Evolutionary conservation across 2,329 filamentous ascomycete genomes (phyloP), one percentile per base, ranked within the genome.

Genomic region (Clarireedia homoeocarpa): DNA sequence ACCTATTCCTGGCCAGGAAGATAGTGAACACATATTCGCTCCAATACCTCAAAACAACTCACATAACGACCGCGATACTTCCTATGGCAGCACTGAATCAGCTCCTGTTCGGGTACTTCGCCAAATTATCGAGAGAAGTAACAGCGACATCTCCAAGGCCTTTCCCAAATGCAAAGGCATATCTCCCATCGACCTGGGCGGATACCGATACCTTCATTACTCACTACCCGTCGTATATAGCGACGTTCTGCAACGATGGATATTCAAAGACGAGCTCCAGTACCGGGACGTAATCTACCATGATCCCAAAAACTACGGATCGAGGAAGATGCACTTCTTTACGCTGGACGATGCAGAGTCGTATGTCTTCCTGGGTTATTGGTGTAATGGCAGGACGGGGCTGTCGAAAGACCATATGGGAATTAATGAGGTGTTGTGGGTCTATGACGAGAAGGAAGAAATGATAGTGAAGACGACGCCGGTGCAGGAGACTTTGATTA

Each of bases 181-280:
- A 17, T 15, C 2, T 3, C 1, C 5, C 5, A 20, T n/a, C 5
- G 53, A 55, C 48, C 17, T 55, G n/a, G 36, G 46, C n/a, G 56
- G 53, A 6, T 63, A 60, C 50, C 55, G 51, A 20, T 55, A 51
- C 26, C 58, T 62, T 27, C 15, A n/a, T 6, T 52, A 55, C n/a
- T 51, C 58, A 2, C 42, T 60, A 4, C 17, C 47, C 20, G 55
- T 64, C 9, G 47, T 57, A 56, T 55, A 55, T 51, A 53, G 49
- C 48, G 30, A 44, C 1, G 58, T 64, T 34, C 48, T 60, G 10
- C 9, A 48, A 23, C 58, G 60, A 50, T 61, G 30, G 17, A 45
- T 55, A 44, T 61, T 65, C 44, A 51, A 30, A 10, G 48, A 46
- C 1, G 62, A 64, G 38, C 34, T 64, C 24, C 20, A 56, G 14